Evolutionary conservation across 345 rosid genomes (phyloP).

Genomic region (Eucalyptus marginata): DNA sequence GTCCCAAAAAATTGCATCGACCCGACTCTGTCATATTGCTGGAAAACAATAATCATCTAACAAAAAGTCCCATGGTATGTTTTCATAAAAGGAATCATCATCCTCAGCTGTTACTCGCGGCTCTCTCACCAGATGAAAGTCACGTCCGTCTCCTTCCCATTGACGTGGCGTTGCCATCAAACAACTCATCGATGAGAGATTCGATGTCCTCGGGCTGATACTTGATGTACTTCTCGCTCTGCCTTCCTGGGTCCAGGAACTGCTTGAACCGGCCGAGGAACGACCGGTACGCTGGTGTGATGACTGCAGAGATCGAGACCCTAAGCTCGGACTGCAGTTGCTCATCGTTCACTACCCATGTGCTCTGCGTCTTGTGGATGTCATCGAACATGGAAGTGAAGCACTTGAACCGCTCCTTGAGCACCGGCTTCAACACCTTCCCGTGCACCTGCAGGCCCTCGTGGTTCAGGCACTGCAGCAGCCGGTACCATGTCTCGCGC

Average conservation of each 20-base stretch:
- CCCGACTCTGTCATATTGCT: not conserved
- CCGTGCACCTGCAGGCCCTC: constrained; percentile 63
- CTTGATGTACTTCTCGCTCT: constrained; percentile 63
- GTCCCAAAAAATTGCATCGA: not conserved
- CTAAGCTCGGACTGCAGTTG: constrained; percentile 87
- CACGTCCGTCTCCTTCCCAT: constrained; percentile 29
- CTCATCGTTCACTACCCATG: constrained; percentile 85
- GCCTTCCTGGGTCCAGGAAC: constrained; percentile 49
- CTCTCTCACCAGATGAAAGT: not conserved
- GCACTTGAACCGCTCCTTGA: constrained; percentile 73
- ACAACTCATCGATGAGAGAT: constrained; percentile 56
- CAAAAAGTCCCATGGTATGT: not conserved
- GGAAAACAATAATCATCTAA: not conserved
- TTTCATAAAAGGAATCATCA: not conserved
- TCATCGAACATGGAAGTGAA: constrained; percentile 80
- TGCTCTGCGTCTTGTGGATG: constrained; percentile 70
- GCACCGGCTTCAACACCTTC: constrained; percentile 44
- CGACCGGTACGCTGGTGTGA: constrained; percentile 81
- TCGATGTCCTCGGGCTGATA: constrained; percentile 87
- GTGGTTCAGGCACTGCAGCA: constrained; percentile 46
- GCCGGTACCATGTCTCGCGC: constrained; percentile 76
- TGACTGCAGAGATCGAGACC: constrained; percentile 64
- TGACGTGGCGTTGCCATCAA: constrained; percentile 57
- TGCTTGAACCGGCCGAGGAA: constrained; percentile 70
- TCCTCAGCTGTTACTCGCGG: not conserved